Conservation (phyloP, 225 moss, liverwort and hornwort species). For the Pseudoscleropodium purum region DNA sequence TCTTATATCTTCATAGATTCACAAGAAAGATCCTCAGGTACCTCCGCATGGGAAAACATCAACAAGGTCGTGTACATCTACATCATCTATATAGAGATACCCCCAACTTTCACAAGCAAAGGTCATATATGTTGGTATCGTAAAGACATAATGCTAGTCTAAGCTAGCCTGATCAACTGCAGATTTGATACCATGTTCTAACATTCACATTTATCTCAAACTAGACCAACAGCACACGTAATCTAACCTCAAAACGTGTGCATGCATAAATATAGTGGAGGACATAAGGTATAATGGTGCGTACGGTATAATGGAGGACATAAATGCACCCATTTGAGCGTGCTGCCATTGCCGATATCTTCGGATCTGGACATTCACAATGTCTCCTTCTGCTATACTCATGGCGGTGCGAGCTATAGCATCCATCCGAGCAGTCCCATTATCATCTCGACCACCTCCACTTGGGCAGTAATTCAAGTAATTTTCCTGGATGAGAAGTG, state of each 20-base stretch:
- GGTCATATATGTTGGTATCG: neutral
- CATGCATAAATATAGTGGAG: neutral
- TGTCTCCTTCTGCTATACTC: constrained; percentile 92
- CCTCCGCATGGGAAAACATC: neutral
- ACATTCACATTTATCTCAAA: neutral
- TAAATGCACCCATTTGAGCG: constrained; percentile 79
- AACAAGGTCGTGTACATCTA: neutral
- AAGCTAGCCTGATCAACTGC: neutral
- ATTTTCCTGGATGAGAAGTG: constrained; percentile 92
- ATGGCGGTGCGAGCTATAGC: constrained; percentile 68
- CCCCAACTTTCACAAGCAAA: neutral
- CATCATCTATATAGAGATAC: neutral
- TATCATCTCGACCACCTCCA: constrained; percentile 50
- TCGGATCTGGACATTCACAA: constrained; percentile 89
- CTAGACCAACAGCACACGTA: neutral
- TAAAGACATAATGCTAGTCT: neutral
- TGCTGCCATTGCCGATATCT: constrained; percentile 92
- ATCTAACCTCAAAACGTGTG: neutral
- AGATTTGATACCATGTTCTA: neutral
- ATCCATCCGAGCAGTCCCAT: constrained; percentile 73
- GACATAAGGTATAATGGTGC: constrained; percentile 61
- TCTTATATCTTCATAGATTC: neutral
- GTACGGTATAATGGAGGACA: constrained; percentile 94
- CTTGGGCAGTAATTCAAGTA: constrained; percentile 74
- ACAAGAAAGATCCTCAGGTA: neutral